Evolutionary conservation across 1,139 yeast genomes (phyloP), one percentile per base, ranked within the genome.

Genomic region (Candida smagusa): DNA sequence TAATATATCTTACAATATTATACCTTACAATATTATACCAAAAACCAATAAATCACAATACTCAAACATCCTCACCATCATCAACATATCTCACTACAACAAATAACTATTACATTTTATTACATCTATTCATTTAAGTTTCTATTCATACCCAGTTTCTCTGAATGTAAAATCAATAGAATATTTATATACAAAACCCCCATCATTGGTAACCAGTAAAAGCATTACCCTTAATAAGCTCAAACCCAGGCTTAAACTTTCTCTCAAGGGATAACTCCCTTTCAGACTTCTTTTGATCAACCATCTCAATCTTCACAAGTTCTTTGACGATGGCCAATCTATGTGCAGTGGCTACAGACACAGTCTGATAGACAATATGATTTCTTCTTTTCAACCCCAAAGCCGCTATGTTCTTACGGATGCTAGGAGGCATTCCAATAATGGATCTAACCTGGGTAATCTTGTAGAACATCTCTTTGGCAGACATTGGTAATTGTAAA

Each of bases 301-400:
- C 82, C 31, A 89, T 68, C 50, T 89, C 94, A 23, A 92, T 94
- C 41, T 77, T 77, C n/a, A 92, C 92, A 40, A 92, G 69, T 59
- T 92, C 97, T 61, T 92, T 92, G 39, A 92, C 87, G 43, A 77
- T 72, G 35, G 88, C 79, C 42, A 92, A 74, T 66, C 84, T 82
- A 57, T 95, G 96, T 6, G 97, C 97, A 41, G 84, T 77, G 28
- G 84, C 76, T 13, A 94, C 89, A 19, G 84, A 74, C 8, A 87
- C 89, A 35, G 68, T 67, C 52, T 82, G 89, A 63, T 84, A 90
- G 5, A 81, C 82, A 1, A 82, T 76, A 33, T 83, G 81, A 40
- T 89, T 85, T 52, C 94, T 79, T 54, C 75, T 81, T 40, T 72
- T 75, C 42, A 92, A 77, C 0, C 97, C 97, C 44, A 92, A 69